These are phyloP conservation scores for Fusarium sp. DNA, from an alignment of 2,329 filamentous ascomycete species.

Conservation along the genomic window DNA sequence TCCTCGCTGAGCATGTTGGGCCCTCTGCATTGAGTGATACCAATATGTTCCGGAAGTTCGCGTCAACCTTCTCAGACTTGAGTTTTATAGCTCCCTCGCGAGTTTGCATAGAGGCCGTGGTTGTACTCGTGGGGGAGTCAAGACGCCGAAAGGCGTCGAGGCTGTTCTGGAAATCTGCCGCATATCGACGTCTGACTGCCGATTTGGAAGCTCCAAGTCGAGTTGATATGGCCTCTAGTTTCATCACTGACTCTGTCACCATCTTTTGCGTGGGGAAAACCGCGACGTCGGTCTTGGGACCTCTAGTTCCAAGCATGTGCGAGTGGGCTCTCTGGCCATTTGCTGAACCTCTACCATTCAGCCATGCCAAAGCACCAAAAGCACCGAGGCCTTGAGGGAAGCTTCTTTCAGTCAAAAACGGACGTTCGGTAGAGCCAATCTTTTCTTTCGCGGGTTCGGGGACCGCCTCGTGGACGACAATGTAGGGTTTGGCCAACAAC, in stretches of 20 bases:
- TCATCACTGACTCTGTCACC: slow-evolving; percentile 6
- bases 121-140: not conserved
- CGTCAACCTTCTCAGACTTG: slow-evolving; percentile 8
- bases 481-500: slow-evolving; percentile 33
- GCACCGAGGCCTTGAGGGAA: not conserved
- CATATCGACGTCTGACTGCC: slow-evolving; percentile 34
- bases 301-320: not conserved
- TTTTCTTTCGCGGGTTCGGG: not conserved
- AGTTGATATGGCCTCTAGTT: slow-evolving; percentile 22
- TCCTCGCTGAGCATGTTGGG: slow-evolving; percentile 14
- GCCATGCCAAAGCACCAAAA: slow-evolving; percentile 6
- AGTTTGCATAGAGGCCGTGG: slow-evolving; percentile 3
- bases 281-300: not conserved
- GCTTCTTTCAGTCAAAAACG: slow-evolving; percentile 17
- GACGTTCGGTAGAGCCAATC: slow-evolving; percentile 9
- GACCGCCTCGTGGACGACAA: not conserved
- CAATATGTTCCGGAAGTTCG: slow-evolving; percentile 15
- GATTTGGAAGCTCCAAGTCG: slow-evolving; percentile 28
- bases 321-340: not conserved
- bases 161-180: slow-evolving; percentile 36
- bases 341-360: not conserved
- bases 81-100: slow-evolving; percentile 13
- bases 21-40: slow-evolving; percentile 19
- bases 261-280: slow-evolving; percentile 15
- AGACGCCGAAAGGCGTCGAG: slow-evolving; percentile 33